Evolutionary conservation across 805 yeast species (phyloP), one percentile per base, ranked within the genome.

Genomic region (Nakazawaea siamensis): DNA sequence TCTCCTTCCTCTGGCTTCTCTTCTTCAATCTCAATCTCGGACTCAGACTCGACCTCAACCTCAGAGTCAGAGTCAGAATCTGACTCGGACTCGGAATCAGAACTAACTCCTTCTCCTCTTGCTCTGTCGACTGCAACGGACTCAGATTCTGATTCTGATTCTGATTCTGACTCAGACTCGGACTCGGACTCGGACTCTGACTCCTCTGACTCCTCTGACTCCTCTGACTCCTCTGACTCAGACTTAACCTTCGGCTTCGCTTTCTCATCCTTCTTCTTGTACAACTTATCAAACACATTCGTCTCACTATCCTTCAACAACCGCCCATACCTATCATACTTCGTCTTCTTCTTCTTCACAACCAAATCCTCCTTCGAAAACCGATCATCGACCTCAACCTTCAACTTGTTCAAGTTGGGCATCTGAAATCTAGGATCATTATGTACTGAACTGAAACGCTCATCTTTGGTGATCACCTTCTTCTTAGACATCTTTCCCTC

Each of bases 241-340:
- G 10, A 8, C n/a, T n/a, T n/a, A n/a, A n/a, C n/a, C n/a, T n/a
- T n/a, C n/a, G n/a, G n/a, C 29, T 27, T 18, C n/a, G 8, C 27
- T 6, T 6, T 8, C 6, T n/a, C 14, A 8, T 43, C 18, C 34
- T 62, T 66, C 31, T 58, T 52, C 38, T 75, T 75, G 47, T 79
- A 84, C 47, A 76, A 81, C 42, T 76, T 74, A 41, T 79, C 80
- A 47, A 82, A 68, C 44, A 73, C 79, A 35, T 61, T 58, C 35
- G 55, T 54, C 21, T 55, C 56, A 23, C 50, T 46, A 2, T 53
- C 55, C 24, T 64, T 64, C 17, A 85, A 49, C 46, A 70, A 78
- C 53, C 97, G 71, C 30, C 98, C 98, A 55, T 86, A 90, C 47
- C 81, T 77, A 53, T 92, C 97, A 31, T 85, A 80, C 40, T 72